A percentile compares a stretch with the other conserved stretches of the same genome.
Conservation (phyloP, 306 rosid genomes). For the Vicia faba region DNA sequence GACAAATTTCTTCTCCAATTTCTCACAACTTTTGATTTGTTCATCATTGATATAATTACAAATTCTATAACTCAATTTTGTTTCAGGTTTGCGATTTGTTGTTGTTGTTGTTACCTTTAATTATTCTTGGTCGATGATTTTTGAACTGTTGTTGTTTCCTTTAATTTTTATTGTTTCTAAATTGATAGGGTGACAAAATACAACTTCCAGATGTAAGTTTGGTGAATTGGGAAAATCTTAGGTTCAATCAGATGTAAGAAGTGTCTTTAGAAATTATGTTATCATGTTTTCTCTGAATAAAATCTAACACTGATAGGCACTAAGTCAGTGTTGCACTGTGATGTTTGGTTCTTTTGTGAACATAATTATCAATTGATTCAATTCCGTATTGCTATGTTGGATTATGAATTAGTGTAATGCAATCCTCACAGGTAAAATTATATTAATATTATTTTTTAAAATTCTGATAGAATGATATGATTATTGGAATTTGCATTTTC, state of each 20-base stretch:
- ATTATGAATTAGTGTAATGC: not conserved
- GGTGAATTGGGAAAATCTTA: not conserved
- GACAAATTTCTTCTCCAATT: no score
- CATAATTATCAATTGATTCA: not conserved
- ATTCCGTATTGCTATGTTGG: not conserved
- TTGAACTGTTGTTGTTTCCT: no score
- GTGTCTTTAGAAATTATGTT: not conserved
- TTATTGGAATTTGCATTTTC: not conserved
- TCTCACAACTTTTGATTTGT: no score
- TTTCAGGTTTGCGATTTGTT: no score
- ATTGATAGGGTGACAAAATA: conserved; percentile 1
- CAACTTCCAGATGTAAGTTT: not conserved
- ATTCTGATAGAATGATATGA: conserved; percentile 1
- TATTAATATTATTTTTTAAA: no score
- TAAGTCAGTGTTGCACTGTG: not conserved
- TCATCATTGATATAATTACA: no score
- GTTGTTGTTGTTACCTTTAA: no score
- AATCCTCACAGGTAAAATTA: not conserved
- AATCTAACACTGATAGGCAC: not conserved
- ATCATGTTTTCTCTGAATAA: not conserved
- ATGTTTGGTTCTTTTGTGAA: not conserved
- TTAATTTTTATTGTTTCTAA: no score
- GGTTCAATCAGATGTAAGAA: not conserved
- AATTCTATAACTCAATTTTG: no score
- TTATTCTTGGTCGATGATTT: no score